These are phyloP conservation scores for Crithidia mellificae DNA, from an alignment of 208 protist species.

Conservation along the genomic window DNA sequence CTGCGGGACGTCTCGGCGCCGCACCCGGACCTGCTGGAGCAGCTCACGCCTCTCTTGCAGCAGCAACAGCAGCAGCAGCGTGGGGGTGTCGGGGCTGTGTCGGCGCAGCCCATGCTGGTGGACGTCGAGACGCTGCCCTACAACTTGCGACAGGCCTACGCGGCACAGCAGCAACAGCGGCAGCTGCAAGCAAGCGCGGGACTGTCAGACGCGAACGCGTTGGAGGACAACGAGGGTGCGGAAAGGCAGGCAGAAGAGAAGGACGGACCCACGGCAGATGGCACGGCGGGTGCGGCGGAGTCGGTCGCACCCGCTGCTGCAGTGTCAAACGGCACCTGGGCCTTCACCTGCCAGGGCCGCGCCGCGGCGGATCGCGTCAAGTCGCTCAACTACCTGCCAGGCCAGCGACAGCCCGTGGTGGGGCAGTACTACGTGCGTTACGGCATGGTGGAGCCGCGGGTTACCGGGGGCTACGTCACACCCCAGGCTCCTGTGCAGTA, in stretches of 20 bases:
- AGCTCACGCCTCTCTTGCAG: slow-evolving; percentile 53
- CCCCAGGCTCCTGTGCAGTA: slow-evolving; percentile 14
- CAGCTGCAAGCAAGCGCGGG: too few relatives aligned
- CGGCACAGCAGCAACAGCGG: not conserved
- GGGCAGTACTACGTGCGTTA: slow-evolving; percentile 76
- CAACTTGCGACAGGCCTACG: slow-evolving; percentile 25
- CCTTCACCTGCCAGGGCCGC: slow-evolving; percentile 49
- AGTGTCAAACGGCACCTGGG: slow-evolving; percentile 39
- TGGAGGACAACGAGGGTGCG: too few relatives aligned
- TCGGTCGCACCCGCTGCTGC: not conserved
- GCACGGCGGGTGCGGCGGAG: slow-evolving; percentile 1
- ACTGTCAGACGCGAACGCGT: too few relatives aligned
- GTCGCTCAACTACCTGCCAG: slow-evolving; percentile 35
- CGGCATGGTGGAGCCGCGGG: slow-evolving; percentile 59
- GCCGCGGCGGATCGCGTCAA: slow-evolving; percentile 20
- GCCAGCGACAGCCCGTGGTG: slow-evolving; percentile 57
- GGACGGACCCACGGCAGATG: too few relatives aligned
- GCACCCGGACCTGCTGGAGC: slow-evolving; percentile 69
- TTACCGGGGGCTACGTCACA: slow-evolving; percentile 64
- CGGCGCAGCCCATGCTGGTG: slow-evolving; percentile 41
- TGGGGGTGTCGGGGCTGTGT: too few relatives aligned
- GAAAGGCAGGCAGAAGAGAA: too few relatives aligned
- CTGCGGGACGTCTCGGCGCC: slow-evolving; percentile 51
- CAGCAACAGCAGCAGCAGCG: slow-evolving; percentile 1
- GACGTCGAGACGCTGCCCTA: slow-evolving; percentile 64